A percentile compares a stretch with the other conserved stretches of the same genome.
These are phyloP conservation scores for Rhodotorula sp. DNA, from an alignment of 1,284 basidiomycete species.

Conservation along the genomic window DNA sequence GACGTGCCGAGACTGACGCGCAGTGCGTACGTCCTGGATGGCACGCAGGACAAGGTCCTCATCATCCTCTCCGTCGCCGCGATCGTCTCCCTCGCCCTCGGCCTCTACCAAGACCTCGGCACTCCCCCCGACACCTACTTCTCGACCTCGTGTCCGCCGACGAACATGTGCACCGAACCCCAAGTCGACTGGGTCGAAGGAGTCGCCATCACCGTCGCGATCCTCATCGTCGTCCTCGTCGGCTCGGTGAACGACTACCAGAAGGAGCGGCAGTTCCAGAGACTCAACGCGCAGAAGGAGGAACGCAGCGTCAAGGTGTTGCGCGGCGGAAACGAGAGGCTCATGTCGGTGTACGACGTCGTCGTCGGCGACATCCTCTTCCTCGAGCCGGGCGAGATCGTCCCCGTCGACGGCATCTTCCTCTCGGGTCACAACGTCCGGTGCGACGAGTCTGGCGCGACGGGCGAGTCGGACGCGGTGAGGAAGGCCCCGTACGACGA, in stretches of 20 bases:
- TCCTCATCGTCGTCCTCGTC: slow-evolving; percentile 78
- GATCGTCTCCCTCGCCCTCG: slow-evolving; percentile 86
- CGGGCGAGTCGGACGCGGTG: slow-evolving; percentile 94
- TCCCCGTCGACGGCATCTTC: slow-evolving; percentile 95
- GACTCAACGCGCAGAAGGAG: slow-evolving; percentile 91
- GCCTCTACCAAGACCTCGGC: slow-evolving; percentile 72
- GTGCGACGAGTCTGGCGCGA: slow-evolving; percentile 95
- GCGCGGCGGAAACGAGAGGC: slow-evolving; percentile 72
- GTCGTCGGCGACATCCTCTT: slow-evolving; percentile 90
- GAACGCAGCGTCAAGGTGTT: slow-evolving; percentile 90
- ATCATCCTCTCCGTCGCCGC: slow-evolving; percentile 88
- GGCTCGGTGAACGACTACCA: slow-evolving; percentile 93
- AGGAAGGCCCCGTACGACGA: slow-evolving; percentile 80
- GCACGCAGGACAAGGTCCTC: slow-evolving; percentile 51
- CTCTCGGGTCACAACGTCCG: slow-evolving; percentile 87
- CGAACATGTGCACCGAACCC: slow-evolving; percentile 44
- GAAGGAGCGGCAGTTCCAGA: slow-evolving; percentile 93
- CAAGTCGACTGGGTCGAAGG: slow-evolving; percentile 93
- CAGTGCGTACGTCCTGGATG: background rate
- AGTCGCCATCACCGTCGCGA: slow-evolving; percentile 90
- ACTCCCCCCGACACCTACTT: slow-evolving; percentile 58
- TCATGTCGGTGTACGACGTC: slow-evolving; percentile 84
- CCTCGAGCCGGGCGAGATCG: slow-evolving; percentile 90
- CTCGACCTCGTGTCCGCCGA: slow-evolving; percentile 49
- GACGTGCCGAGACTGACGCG: background rate